Evolutionary conservation across 768 basidiomycete genomes (phyloP), one percentile per base, ranked within the genome.

Genomic region (Russula lepida): DNA sequence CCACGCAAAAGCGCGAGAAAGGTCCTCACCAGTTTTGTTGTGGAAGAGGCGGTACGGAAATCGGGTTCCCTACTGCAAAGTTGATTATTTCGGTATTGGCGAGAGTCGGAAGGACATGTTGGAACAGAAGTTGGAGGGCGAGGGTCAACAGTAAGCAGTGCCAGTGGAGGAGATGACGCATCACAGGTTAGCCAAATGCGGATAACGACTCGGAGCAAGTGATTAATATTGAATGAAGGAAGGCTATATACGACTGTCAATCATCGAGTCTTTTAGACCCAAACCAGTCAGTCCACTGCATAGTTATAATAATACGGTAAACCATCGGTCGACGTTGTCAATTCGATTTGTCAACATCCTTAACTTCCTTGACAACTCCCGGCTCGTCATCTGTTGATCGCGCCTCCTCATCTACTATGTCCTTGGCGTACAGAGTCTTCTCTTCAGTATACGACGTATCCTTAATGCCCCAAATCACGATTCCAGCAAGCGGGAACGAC

Each of bases 81-180:
- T 82, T 83, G 69, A 83, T 71, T 66, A 87, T 85, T 73, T 87
- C 84, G 37, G 85, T 87, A 70, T 87, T 85, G 23, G 79, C 83
- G 23, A 65, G 57, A 11, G 54, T 43, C 15, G n/a, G 28, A 5
- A 46, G 44, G 6, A 23, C 28, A 55, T 44, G 21, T 25, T 12
- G 17, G 43, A 23, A 46, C 1, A 62, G 57, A 25, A 54, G 44
- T 8, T 21, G 37, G 19, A 58, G 44, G 19, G 21, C 11, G 23
- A 58, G 21, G 6, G 23, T 19, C 4, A 56, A 35, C 37, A 35
- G 28, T 11, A 19, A 39, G 19, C 28, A 32, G 44, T 19, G n/a
- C 41, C 2, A 21, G n/a, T 17, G 13, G 30, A 33, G 30, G 30
- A 33, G 49, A 23, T 6, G 15, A 32, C 30, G 17, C 58, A 58